These are phyloP conservation scores for Bryoerythrophyllum caledonicum DNA, from an alignment of 225 moss, liverwort and hornwort genomes.

Conservation along the genomic window DNA sequence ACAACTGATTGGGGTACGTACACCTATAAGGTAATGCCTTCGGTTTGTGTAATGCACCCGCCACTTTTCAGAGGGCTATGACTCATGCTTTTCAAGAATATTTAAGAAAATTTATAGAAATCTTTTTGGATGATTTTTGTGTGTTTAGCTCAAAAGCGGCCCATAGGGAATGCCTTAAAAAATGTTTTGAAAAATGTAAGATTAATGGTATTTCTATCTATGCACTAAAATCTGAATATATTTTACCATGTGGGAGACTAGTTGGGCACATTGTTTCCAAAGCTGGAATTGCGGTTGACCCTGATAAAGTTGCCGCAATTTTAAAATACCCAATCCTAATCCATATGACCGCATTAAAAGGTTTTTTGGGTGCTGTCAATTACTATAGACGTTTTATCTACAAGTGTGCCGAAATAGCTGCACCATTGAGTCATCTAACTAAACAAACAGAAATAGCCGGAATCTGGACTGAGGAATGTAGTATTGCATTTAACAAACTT, in stretches of 20 bases:
- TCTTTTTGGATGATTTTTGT: neutral
- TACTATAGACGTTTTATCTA: neutral
- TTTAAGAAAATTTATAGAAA: neutral
- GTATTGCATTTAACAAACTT: neutral
- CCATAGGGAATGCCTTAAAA: neutral
- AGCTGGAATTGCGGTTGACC: neutral
- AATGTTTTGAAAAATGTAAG: neutral
- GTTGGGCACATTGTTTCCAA: neutral
- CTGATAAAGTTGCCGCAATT: neutral
- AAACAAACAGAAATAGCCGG: neutral
- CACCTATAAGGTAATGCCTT: neutral
- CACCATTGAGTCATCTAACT: neutral
- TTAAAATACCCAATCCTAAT: neutral
- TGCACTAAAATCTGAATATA: neutral
- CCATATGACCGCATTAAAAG: neutral
- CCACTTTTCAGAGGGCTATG: conserved; percentile 5
- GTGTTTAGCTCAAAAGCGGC: too few relatives aligned
- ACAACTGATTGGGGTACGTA: too few relatives aligned
- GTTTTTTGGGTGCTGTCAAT: neutral
- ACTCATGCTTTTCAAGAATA: neutral
- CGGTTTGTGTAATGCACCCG: conserved; percentile 23
- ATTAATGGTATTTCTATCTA: neutral
- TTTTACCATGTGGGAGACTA: neutral
- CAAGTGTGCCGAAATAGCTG: neutral
- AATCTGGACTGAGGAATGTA: neutral